Conservation (phyloP, 2,329 filamentous ascomycete genomes). For the Trichophyton verrucosum region DNA sequence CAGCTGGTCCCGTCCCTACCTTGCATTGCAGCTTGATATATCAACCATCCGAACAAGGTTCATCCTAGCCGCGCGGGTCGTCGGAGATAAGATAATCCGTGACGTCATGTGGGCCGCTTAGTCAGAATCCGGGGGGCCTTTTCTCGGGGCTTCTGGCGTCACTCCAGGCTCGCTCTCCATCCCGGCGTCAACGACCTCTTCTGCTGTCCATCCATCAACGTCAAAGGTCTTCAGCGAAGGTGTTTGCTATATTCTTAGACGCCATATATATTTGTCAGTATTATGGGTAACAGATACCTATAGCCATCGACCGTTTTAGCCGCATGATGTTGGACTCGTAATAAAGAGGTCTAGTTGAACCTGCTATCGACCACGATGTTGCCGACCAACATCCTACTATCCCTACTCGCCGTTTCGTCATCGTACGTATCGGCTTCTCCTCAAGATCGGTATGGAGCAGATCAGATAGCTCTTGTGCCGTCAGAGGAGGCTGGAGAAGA, state of each 20-base stretch:
- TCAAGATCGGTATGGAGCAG: neutral
- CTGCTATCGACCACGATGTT: neutral
- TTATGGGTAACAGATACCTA: neutral
- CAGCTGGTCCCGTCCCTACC: too few species aligned
- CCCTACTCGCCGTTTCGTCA: neutral
- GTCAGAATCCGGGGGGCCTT: neutral
- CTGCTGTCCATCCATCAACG: too few species aligned
- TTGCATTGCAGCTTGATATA: neutral
- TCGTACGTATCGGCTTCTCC: neutral
- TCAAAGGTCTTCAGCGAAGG: neutral
- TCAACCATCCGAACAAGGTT: neutral
- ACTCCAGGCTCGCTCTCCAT: neutral
- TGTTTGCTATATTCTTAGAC: neutral
- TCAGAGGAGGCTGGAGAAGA: constrained; percentile 11
- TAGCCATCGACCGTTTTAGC: neutral
- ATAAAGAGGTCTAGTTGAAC: neutral
- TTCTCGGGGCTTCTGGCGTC: neutral
- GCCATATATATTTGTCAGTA: neutral
- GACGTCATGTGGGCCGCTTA: neutral
- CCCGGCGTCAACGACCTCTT: neutral
- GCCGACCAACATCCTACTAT: neutral
- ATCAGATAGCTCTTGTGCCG: constrained; percentile 11
- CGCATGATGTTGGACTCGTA: constrained; percentile 2
- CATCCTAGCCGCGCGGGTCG: neutral
- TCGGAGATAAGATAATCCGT: neutral